A percentile compares a stretch with the other conserved stretches of the same genome.
phyloP scores from a whole-genome alignment of 306 rosid genomes.

The Cicer cuneatum region DNA sequence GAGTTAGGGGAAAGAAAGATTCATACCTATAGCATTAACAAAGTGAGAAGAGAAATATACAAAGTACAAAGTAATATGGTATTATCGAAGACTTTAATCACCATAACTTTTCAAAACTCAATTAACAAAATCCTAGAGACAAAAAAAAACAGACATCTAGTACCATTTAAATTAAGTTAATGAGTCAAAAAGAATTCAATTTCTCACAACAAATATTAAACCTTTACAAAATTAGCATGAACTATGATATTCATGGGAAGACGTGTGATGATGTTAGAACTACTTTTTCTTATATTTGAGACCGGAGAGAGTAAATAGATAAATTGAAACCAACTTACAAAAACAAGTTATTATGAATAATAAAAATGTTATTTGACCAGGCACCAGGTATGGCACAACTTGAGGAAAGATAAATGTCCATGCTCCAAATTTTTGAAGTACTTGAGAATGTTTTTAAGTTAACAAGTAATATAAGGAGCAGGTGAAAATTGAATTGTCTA shows the following conservation, averaged over 20 bases:
- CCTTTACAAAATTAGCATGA: conserved; percentile 8
- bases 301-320: not conserved
- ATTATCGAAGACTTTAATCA: conserved; percentile 12
- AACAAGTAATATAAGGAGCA: not conserved
- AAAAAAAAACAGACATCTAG: not conserved
- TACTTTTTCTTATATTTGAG: too few relatives aligned
- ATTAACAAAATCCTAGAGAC: conserved; percentile 10
- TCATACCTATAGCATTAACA: conserved; percentile 7
- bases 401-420: too few relatives aligned
- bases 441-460: conserved; percentile 5
- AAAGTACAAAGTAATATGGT: not conserved
- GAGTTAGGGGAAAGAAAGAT: conserved; percentile 2
- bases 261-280: not conserved
- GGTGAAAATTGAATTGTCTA: not conserved
- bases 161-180: not conserved
- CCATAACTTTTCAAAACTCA: conserved; percentile 13
- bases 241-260: not conserved
- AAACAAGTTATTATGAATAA: conserved; percentile 14
- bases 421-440: not conserved
- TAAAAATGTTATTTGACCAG: not conserved
- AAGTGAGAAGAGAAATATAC: not conserved
- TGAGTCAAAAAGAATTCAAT: not conserved
- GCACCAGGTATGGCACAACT: too few relatives aligned
- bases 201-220: conserved; percentile 19
- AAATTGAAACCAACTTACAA: conserved; percentile 20